Base-by-base conservation (phyloP, 1,139 yeast genomes). In the Kodamaea plutei region DNA sequence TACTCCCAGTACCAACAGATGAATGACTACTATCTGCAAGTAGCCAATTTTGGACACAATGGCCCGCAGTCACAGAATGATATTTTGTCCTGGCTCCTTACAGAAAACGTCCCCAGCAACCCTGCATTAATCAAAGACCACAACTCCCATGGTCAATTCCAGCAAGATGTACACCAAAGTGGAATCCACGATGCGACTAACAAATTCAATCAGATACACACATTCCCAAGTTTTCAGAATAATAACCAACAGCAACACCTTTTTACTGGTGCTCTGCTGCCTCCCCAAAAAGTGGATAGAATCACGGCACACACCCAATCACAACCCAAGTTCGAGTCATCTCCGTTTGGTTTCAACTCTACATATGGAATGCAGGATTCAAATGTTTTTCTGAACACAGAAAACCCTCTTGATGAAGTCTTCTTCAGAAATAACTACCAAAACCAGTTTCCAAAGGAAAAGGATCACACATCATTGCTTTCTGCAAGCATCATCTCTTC, bases 351-450 rank as follows among this genome's bases (percentile, higher is more conserved):
- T 7, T 21, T 21, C 8, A 21, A 21, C 12, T 16, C 12, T 8
- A 38, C 30, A 41, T 40, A 46, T 15, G 55, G 54, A 5, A 41
- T 54, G 8, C 60, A 53, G 21, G 67, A 64, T 29, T 49, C 53
- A 19, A 61, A 61, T 38, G 54, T 64, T 10, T 66, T 65, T 36
- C 59, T 52, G 38, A 62, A 54, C 33, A 60, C 50, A 19, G 56
- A 54, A 25, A 67, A 66, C 36, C 73, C 72, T 0, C 48, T 67
- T 18, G 73, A 65, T 29, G 70, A 64, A 17, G 47, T 61, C 2
- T 52, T 65, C 7, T 7, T 9, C 7, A 35, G 48, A 21, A 32
- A 33, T n/a, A 31, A 34, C 19, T 38, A 33, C 35, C 40, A 36
- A 11, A 11, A 28, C n/a, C 35, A 20, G 18, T n/a, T n/a, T n/a